These are phyloP conservation scores for Xylariaceae sp. DNA, from an alignment of 2,329 filamentous ascomycete species.

Conservation along the genomic window DNA sequence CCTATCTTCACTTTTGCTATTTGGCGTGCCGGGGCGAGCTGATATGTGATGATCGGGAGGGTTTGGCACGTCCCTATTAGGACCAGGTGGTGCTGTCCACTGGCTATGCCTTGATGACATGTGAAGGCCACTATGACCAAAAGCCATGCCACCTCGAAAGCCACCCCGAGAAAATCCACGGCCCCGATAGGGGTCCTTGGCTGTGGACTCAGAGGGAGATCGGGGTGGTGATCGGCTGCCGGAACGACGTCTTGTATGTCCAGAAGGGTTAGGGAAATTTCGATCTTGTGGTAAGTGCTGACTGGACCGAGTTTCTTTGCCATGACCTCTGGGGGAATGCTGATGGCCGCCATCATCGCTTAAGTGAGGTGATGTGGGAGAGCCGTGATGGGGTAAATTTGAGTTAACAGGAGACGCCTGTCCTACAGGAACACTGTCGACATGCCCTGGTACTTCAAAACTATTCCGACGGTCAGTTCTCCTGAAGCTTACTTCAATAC, in stretches of 20 bases:
- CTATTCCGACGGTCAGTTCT: slow-evolving; percentile 36
- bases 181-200: slow-evolving; percentile 40
- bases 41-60: slow-evolving; percentile 31
- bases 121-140: slow-evolving; percentile 45
- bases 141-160: slow-evolving; percentile 53
- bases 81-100: slow-evolving; percentile 23
- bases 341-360: slow-evolving; percentile 45
- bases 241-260: slow-evolving; percentile 30
- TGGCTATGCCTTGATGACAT: slow-evolving; percentile 62
- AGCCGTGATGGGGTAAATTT: slow-evolving; percentile 51
- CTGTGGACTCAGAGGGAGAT: slow-evolving; percentile 51
- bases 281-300: slow-evolving; percentile 12
- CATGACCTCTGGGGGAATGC: slow-evolving; percentile 35
- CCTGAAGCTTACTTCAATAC: slow-evolving; percentile 43
- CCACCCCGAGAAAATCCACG: slow-evolving; percentile 44
- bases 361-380: slow-evolving; percentile 54
- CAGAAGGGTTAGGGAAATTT: not conserved
- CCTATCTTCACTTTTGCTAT: slow-evolving; percentile 34
- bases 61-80: slow-evolving; percentile 23
- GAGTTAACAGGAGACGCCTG: slow-evolving; percentile 54
- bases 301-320: slow-evolving; percentile 9
- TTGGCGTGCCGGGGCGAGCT: slow-evolving; percentile 25
- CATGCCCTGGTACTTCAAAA: slow-evolving; percentile 34
- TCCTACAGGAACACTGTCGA: slow-evolving; percentile 32
- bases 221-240: slow-evolving; percentile 47